phyloP scores from a whole-genome alignment of 441 rosid species.

The Pelargonium myrrhifolium region DNA sequence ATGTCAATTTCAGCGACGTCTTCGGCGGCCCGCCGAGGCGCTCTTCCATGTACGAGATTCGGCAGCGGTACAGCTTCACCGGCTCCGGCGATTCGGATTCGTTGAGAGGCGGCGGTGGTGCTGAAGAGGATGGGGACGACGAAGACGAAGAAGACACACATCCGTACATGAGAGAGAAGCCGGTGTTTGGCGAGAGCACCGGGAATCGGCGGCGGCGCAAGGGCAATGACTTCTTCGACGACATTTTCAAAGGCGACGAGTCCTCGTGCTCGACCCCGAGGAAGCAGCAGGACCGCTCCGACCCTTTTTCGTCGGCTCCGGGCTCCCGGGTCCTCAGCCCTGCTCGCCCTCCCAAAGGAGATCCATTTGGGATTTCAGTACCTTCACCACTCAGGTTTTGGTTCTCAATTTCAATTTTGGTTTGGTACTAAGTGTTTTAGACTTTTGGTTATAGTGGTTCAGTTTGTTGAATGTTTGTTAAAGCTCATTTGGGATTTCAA shows the following conservation, averaged over 20 bases:
- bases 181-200: constrained; percentile 74
- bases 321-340: constrained; percentile 63
- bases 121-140: too few species aligned
- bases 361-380: too few species aligned
- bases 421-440: too few species aligned
- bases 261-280: constrained; percentile 40
- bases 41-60: constrained; percentile 37
- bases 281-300: constrained; percentile 28
- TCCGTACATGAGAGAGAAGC: too few species aligned
- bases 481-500: constrained; percentile 42
- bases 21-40: constrained; percentile 91
- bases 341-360: constrained; percentile 18
- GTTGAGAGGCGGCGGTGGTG: constrained; percentile 24
- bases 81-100: constrained; percentile 31
- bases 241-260: constrained; percentile 53
- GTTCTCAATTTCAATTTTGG: too few species aligned
- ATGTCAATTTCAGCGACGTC: constrained; percentile 71
- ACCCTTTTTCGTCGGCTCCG: constrained; percentile 38
- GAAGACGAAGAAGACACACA: too few species aligned
- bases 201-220: constrained; percentile 36
- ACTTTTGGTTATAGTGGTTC: too few species aligned
- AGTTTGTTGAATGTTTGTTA: too few species aligned
- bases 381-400: too few species aligned
- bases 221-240: constrained; percentile 58
- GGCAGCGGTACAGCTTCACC: constrained; percentile 31